Conservation (phyloP, 78 protist species). For the Pigoraptor vietnamica region DNA sequence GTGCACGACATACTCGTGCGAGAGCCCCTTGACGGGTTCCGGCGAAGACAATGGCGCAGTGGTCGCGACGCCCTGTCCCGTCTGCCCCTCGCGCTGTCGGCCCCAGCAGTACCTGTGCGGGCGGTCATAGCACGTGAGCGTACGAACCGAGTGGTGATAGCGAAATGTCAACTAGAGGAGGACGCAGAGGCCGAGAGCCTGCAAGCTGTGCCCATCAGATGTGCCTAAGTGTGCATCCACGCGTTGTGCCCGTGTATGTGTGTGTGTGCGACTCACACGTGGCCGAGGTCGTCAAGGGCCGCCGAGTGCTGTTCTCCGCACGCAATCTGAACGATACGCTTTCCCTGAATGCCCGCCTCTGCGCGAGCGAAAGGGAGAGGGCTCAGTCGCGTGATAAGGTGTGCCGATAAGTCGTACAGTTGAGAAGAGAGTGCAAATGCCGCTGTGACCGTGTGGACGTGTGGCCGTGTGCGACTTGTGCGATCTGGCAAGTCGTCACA, state of each 20-base stretch:
- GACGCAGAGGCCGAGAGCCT: too few relatives aligned
- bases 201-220: too few relatives aligned
- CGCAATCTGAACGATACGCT: background rate
- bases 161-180: too few relatives aligned
- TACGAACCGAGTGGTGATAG: too few relatives aligned
- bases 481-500: too few relatives aligned
- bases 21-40: slow-evolving; percentile 10
- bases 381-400: background rate
- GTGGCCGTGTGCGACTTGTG: too few relatives aligned
- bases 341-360: background rate
- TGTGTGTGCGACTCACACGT: background rate
- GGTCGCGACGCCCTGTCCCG: background rate
- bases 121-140: too few relatives aligned
- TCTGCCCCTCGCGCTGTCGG: background rate
- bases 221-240: too few relatives aligned
- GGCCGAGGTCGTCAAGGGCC: background rate
- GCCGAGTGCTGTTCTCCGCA: background rate
- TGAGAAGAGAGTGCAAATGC: background rate
- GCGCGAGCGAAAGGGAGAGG: background rate
- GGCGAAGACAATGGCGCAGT: background rate
- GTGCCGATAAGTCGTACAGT: background rate
- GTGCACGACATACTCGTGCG: background rate
- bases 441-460: too few relatives aligned
- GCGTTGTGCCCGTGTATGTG: too few relatives aligned
- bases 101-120: background rate